These are phyloP conservation scores for Aureobasidium sp. DNA, from an alignment of 2,329 filamentous ascomycete genomes.

Conservation along the genomic window DNA sequence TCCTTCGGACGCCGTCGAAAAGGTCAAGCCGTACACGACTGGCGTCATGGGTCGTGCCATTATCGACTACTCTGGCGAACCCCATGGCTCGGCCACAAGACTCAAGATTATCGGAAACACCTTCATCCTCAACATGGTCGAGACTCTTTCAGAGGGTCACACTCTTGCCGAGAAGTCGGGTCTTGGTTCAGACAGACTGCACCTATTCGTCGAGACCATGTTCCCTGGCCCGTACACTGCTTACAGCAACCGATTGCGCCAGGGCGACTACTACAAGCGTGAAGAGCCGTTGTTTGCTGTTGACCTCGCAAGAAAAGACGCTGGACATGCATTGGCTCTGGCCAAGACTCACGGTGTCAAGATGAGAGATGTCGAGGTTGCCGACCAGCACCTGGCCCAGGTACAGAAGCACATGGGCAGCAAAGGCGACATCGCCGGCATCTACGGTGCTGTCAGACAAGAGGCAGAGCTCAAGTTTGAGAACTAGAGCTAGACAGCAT, in stretches of 20 bases:
- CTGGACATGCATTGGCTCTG: conserved; percentile 62
- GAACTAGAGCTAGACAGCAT: conserved; percentile 20
- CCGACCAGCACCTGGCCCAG: conserved; percentile 59
- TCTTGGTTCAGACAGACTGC: conserved; percentile 61
- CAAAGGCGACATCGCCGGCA: conserved; percentile 70
- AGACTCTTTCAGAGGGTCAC: conserved; percentile 70
- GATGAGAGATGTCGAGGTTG: conserved; percentile 59
- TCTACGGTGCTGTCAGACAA: conserved; percentile 73
- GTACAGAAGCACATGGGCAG: conserved; percentile 64
- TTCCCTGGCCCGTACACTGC: conserved; percentile 69
- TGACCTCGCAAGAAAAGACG: conserved; percentile 77
- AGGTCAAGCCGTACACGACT: conserved; percentile 62
- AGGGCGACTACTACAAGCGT: conserved; percentile 68
- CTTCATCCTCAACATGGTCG: conserved; percentile 76
- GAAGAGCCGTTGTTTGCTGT: conserved; percentile 76
- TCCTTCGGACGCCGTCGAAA: conserved; percentile 51
- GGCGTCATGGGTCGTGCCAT: conserved; percentile 64
- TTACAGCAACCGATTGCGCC: conserved; percentile 67
- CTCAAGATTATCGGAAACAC: conserved; percentile 84
- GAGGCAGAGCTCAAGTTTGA: conserved; percentile 70
- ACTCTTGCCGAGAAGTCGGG: conserved; percentile 75
- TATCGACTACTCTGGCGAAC: conserved; percentile 64
- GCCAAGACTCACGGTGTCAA: conserved; percentile 56
- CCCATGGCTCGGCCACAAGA: conserved; percentile 60
- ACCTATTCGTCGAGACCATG: conserved; percentile 64